Evolutionary conservation across 148 eudicot species (phyloP), one percentile per base, ranked within the genome.

Genomic region (Pharnaceum exiguum): DNA sequence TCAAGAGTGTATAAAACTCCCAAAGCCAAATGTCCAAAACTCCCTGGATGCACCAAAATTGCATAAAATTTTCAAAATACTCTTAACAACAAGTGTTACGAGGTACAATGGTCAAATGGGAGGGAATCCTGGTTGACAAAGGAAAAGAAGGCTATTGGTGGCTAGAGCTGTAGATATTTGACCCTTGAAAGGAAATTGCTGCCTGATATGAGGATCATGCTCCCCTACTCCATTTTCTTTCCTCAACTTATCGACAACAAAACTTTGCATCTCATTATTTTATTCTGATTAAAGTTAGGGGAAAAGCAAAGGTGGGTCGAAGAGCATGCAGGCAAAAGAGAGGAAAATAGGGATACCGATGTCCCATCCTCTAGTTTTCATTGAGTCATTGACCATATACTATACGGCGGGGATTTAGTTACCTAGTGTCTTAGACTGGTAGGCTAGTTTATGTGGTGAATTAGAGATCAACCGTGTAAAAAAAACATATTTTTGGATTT

Each of bases 191-290:
- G 56, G 21, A 54, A 60, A 27, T 61, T 30, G 44, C 22, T 48
- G 63, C 74, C 59, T 48, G 37, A 63, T 48, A 62, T 50, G 7
- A 62, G 74, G 68, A 50, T 56, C 57, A 70, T 63, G 59, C 52
- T 56, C 59, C 64, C 56, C 32, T 11, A 6, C 11, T 21, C 48
- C 35, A 54, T 57, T 47, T 62, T 30, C n/a, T n/a, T n/a, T n/a
- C n/a, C n/a, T n/a, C n/a, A n/a, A n/a, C n/a, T n/a, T n/a, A n/a
- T n/a, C n/a, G n/a, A 61, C 28, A 7, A 46, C 23, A 36, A 24
- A 31, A 32, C 33, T 44, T 65, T 55, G 57, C 30, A 56, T 55
- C 63, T 30, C 2, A 25, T 27, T 21, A 37, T 36, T 69, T 44
- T 46, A 9, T 49, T 48, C 10, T 49, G 24, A 51, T 11, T 22